These are phyloP conservation scores for Lichtheimia ornata DNA, from an alignment of 371 early-diverging fungal genomes.

Conservation along the genomic window DNA sequence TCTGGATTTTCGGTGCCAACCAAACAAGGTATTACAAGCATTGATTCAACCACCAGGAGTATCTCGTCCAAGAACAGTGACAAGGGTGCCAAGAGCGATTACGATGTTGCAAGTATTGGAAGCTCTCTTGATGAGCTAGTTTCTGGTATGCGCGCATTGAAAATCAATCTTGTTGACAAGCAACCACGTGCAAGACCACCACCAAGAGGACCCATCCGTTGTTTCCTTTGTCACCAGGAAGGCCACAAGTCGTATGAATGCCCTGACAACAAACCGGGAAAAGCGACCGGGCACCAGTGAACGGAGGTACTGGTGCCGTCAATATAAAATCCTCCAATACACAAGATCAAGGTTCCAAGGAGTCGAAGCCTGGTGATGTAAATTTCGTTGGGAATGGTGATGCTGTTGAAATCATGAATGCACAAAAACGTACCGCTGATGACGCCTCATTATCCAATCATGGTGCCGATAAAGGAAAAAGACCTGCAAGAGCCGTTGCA, in stretches of 20 bases:
- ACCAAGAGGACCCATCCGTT: background rate
- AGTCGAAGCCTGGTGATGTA: background rate
- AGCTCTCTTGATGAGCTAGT: background rate
- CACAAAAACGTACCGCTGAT: background rate
- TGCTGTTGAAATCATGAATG: background rate
- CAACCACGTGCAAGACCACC: background rate
- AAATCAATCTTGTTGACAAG: background rate
- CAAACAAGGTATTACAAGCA: too few relatives aligned
- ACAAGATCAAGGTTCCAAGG: background rate
- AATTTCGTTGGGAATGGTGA: background rate
- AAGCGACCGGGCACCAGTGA: background rate
- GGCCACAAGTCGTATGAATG: background rate
- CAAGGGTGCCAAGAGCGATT: too few relatives aligned
- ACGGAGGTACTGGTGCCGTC: background rate
- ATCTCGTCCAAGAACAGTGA: too few relatives aligned
- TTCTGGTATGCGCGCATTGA: background rate
- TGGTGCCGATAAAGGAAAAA: background rate
- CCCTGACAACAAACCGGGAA: background rate
- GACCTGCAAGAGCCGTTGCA: background rate
- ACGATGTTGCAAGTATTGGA: too few relatives aligned
- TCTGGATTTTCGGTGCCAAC: too few relatives aligned
- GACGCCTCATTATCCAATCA: background rate
- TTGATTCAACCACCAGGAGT: too few relatives aligned
- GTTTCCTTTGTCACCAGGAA: background rate
- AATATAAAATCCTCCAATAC: background rate